A percentile compares a stretch with the other conserved stretches of the same genome.
phyloP scores from a whole-genome alignment of 352 stramenopile species.

The Globisporangium takayamanum region DNA sequence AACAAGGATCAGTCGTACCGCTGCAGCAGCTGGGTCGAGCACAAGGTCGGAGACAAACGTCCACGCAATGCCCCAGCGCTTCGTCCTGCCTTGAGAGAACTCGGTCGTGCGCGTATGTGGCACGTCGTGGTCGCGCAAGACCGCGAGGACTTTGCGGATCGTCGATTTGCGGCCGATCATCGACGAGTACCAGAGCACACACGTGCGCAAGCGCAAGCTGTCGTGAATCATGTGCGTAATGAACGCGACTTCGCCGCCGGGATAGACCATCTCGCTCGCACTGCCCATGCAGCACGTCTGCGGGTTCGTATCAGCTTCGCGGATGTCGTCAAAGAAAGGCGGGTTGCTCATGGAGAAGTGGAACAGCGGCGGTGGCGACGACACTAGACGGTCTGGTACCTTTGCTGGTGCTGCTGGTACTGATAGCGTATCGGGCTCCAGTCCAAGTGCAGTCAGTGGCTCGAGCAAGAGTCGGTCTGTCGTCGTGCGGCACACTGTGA shows the following conservation, averaged over 20 bases:
- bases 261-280: conserved; percentile 77
- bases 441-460: conserved; percentile 16
- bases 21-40: too few relatives aligned
- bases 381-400: not conserved
- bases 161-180: conserved; percentile 93
- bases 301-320: conserved; percentile 75
- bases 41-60: conserved; percentile 54
- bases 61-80: conserved; percentile 93
- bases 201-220: conserved; percentile 67
- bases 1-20: too few relatives aligned
- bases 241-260: conserved; percentile 93
- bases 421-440: too few relatives aligned
- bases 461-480: conserved; percentile 43
- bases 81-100: conserved; percentile 92
- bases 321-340: conserved; percentile 90
- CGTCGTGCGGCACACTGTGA: conserved; percentile 41
- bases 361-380: conserved; percentile 24
- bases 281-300: conserved; percentile 66
- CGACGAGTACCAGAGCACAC: conserved; percentile 92
- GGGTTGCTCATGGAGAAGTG: conserved; percentile 97
- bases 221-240: conserved; percentile 91
- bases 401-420: conserved; percentile 5
- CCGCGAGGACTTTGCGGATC: conserved; percentile 81
- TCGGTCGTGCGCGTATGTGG: conserved; percentile 86
- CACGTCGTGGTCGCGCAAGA: conserved; percentile 64